phyloP scores from a whole-genome alignment of 192 early-diverging fungal genomes.

The Coemansia sp. region DNA sequence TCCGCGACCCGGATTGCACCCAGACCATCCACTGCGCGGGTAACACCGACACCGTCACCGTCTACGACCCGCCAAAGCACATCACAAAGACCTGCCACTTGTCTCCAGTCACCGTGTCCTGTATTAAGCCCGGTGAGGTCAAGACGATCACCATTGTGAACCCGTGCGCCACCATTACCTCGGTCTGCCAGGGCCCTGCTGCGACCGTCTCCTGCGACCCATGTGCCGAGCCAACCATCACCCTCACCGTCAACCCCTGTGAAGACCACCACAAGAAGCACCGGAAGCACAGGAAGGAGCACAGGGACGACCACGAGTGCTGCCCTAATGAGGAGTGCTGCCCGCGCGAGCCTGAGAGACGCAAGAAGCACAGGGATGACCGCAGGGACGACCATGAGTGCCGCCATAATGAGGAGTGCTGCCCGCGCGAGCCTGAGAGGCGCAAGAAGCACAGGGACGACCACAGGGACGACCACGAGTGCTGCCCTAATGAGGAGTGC shows the following conservation, averaged over 20 bases:
- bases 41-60: conserved; percentile 21
- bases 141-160: conserved; percentile 50
- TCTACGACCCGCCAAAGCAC: conserved; percentile 21
- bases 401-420: conserved; percentile 14
- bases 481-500: conserved; percentile 13
- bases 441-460: conserved; percentile 22
- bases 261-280: conserved; percentile 36
- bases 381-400: neutral
- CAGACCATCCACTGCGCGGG: conserved; percentile 41
- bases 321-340: conserved; percentile 14
- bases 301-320: conserved; percentile 9
- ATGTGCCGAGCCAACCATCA: conserved; percentile 44
- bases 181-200: conserved; percentile 24
- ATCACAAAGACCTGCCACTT: conserved; percentile 51
- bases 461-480: conserved; percentile 11
- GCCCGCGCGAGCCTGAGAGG: conserved; percentile 20
- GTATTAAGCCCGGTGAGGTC: conserved; percentile 43
- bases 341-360: conserved; percentile 22
- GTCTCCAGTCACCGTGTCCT: conserved; percentile 47
- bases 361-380: conserved; percentile 11
- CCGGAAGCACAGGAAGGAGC: conserved; percentile 20
- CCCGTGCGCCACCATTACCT: conserved; percentile 41
- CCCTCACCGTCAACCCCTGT: conserved; percentile 49
- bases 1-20: conserved; percentile 30
- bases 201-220: conserved; percentile 29